Evolutionary conservation across 805 yeast genomes (phyloP), one percentile per base, ranked within the genome.

Genomic region (Metschnikowia kunwiensis): DNA sequence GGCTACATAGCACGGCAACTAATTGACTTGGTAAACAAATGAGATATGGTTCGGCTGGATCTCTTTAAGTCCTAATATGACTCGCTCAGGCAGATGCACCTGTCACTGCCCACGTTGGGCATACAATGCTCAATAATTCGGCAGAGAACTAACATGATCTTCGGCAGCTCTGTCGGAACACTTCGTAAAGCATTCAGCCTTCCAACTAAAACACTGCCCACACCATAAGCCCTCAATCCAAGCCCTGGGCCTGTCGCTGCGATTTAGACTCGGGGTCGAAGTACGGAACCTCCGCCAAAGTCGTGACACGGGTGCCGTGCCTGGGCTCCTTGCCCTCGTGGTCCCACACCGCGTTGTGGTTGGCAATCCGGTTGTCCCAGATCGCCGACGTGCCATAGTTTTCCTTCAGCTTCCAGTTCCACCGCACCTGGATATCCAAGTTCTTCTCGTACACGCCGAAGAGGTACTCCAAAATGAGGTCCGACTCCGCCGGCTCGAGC

Each of bases 361-460:
- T 66, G 12, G 76, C 61, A 32, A 72, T 49, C 52, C 81, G 59
- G 61, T 77, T 77, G 49, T 77, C 82, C 81, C 82, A 77, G 24
- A 75, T 46, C 5, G 78, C 81, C 24, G 75, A 60, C 24, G 76
- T 68, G 23, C 76, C 75, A n/a, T 53, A 53, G 4, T 72, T 72
- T n/a, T 34, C 35, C 27, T 30, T 23, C 22, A 39, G 31, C 21
- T 19, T 30, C 39, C 43, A 39, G 39, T 39, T 39, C 30, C 30
- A 39, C 11, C 43, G 15, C 33, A 40, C 43, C 56, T 75, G 80
- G 39, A 74, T 67, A 45, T 76, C 81, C 35, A 70, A 68, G 51
- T 72, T 70, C 49, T 24, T 38, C 34, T 38, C 42, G 26, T 33
- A 38, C 24, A 38, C 25, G 18, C 20, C 4, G 28, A 32, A 38